Percentiles rank a stretch among this genome's conserved stretches.
Evolutionary conservation across 2,329 filamentous ascomycete species (phyloP).

Genomic region (Phoma sp.): DNA sequence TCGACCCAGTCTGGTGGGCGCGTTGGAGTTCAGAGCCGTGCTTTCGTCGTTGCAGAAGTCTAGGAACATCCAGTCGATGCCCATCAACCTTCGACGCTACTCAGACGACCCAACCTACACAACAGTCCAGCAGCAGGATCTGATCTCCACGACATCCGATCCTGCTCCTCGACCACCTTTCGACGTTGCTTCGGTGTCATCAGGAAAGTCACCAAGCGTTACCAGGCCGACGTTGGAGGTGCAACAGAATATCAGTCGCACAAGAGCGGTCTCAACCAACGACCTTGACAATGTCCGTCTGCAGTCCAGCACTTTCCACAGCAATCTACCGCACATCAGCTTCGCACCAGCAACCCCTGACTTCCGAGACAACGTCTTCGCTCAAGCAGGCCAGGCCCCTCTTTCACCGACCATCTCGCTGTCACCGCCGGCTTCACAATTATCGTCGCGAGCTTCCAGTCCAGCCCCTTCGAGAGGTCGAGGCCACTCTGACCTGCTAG

Average conservation of each 20-base stretch:
- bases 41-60: conserved; percentile 86
- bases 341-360: conserved; percentile 46
- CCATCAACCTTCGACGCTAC: conserved; percentile 73
- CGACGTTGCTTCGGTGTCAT: conserved; percentile 30
- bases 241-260: conserved; percentile 38
- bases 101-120: conserved; percentile 67
- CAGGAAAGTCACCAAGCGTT: conserved; percentile 29
- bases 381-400: conserved; percentile 28
- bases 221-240: conserved; percentile 42
- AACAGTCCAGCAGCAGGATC: conserved; percentile 56
- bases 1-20: conserved; percentile 89
- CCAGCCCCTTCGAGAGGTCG: conserved; percentile 32
- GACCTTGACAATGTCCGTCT: conserved; percentile 59
- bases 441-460: conserved; percentile 36
- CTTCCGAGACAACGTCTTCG: conserved; percentile 21
- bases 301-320: conserved; percentile 48
- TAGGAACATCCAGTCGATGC: conserved; percentile 74
- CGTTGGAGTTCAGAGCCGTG: conserved; percentile 90
- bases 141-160: conserved; percentile 58
- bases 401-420: conserved; percentile 50
- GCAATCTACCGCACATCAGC: conserved; percentile 43
- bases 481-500: conserved; percentile 39
- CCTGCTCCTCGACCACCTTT: conserved; percentile 52
- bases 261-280: conserved; percentile 67
- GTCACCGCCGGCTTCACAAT: conserved; percentile 52